Percentiles rank a stretch among this genome's conserved stretches.
Evolutionary conservation across 768 basidiomycete genomes (phyloP).

Genomic region (Hysterangium stoloniferum): DNA sequence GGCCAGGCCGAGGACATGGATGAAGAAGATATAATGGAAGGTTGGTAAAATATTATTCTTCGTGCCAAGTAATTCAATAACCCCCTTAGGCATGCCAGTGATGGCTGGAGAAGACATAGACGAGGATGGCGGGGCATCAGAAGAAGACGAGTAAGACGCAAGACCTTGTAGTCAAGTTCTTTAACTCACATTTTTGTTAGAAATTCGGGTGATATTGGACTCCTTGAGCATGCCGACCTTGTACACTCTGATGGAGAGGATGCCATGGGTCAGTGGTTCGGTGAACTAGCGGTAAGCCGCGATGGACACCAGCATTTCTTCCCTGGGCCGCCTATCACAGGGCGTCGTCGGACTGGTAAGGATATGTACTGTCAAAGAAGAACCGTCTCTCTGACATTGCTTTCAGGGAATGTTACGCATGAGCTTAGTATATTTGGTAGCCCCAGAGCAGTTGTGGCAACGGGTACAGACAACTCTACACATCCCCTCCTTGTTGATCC

Average conservation of each 20-base stretch:
- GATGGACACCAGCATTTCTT: constrained; percentile 35
- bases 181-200: constrained; percentile 18
- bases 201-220: constrained; percentile 26
- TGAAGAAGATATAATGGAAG: constrained; percentile 26
- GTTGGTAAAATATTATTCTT: no score
- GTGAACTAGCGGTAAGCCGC: constrained; percentile 37
- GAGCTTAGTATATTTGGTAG: constrained; percentile 59
- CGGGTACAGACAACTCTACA: constrained; percentile 61
- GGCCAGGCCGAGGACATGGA: constrained; percentile 24
- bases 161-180: not conserved
- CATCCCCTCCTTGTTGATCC: constrained; percentile 76
- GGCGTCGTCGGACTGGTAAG: constrained; percentile 45
- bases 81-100: constrained; percentile 19
- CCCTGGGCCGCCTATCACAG: constrained; percentile 22
- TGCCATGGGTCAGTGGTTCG: constrained; percentile 34
- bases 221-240: constrained; percentile 21
- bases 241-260: constrained; percentile 12
- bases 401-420: constrained; percentile 36
- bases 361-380: not conserved
- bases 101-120: constrained; percentile 23
- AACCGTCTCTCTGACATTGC: not conserved
- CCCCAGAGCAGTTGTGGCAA: constrained; percentile 39
- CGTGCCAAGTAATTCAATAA: no score
- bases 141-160: constrained; percentile 25
- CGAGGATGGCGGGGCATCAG: constrained; percentile 25